Evolutionary conservation across 2,329 filamentous ascomycete genomes (phyloP), one percentile per base, ranked within the genome.

Genomic region (Rutstroemia sp.): DNA sequence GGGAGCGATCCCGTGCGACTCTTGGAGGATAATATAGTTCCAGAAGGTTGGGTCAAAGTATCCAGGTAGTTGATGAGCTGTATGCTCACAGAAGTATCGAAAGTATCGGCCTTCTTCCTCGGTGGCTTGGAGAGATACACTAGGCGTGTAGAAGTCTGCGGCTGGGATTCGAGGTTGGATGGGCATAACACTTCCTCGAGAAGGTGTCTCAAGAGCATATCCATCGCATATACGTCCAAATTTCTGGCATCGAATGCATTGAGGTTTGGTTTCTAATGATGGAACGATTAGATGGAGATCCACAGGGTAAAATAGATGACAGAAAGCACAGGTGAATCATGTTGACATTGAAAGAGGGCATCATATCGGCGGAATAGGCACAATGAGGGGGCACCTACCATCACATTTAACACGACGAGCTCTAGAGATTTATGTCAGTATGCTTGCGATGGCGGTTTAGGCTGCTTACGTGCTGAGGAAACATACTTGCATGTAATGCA

Each of bases 31-130:
- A 16, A 78, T 75, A 46, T 75, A 75, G 1, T 76, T 81, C 83
- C 84, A 88, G 66, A 87, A 87, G 2, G 76, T 72, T 19, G 77
- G 77, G 64, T 86, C 81, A 59, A 86, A 87, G 65, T 81, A 86
- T 16, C 85, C 83, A 0, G 83, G 83, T 9, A 88, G 72, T 64
- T 85, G 82, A 42, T 73, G 77, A 1, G 83, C 80, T 0, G 84
- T 85, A 45, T 79, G 78, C 19, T 78, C 72, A 45, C 77, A 76
- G 63, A 87, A 87, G 8, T 83, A 70, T 58, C 81, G 76, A 65
- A 86, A 86, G 64, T 86, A 86, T 49, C 77, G 74, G 41, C 73
- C 75, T 59, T 87, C 83, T 47, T 75, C 72, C 16, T 77, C 72
- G 37, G 72, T 72, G 23, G 82, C 74, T n/a, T 76, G 74, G 16